These are phyloP conservation scores for Colletotrichum sp. DNA, from an alignment of 2,329 filamentous ascomycete genomes.

Conservation along the genomic window DNA sequence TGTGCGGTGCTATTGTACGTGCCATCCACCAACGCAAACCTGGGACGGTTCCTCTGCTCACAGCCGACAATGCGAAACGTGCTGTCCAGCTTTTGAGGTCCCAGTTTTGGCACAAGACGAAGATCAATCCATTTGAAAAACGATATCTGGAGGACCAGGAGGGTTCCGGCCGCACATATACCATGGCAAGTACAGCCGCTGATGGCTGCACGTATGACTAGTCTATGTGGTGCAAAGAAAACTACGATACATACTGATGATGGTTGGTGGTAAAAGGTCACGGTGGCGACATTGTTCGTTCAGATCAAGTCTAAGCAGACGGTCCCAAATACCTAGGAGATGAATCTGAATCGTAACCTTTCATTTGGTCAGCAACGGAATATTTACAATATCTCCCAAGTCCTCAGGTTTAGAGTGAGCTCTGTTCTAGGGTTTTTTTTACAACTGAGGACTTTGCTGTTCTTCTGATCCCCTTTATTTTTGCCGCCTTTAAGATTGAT, in stretches of 20 bases:
- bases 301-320: neutral
- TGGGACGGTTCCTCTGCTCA: neutral
- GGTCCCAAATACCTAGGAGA: neutral
- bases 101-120: neutral
- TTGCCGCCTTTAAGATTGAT: neutral
- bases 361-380: neutral
- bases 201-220: neutral
- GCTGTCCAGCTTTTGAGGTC: neutral
- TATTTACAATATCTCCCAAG: neutral
- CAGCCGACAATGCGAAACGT: neutral
- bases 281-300: neutral
- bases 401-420: neutral
- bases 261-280: neutral
- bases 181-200: neutral
- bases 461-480: neutral
- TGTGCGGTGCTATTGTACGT: neutral
- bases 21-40: neutral
- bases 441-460: neutral
- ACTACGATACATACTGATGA: neutral
- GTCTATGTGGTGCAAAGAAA: neutral
- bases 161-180: neutral
- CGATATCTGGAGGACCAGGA: neutral
- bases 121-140: neutral
- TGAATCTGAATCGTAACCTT: neutral
- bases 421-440: neutral